Conservation (phyloP, 176 grass and related monocot species). For the Zizania latifolia region DNA sequence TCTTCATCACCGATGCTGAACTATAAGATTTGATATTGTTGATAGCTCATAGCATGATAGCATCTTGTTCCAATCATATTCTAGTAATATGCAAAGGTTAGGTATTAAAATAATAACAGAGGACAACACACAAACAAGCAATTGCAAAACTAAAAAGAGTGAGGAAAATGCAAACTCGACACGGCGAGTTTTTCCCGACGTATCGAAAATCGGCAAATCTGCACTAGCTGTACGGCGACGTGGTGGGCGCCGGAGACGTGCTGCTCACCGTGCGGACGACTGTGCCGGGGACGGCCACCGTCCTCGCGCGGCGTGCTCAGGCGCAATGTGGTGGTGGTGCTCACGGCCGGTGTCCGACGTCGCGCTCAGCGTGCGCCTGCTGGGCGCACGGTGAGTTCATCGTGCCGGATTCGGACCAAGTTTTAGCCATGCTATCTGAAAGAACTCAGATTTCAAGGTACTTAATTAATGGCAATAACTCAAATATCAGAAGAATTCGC, state of each 20-base stretch:
- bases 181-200: no score
- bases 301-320: slow-evolving; percentile 8
- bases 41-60: no score
- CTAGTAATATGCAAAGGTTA: no score
- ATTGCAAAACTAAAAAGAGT: no score
- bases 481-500: background rate
- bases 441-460: background rate
- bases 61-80: no score
- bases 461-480: background rate
- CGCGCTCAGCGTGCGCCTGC: background rate
- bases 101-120: no score
- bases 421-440: background rate
- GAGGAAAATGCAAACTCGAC: no score
- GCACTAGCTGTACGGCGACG: slow-evolving; percentile 18
- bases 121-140: no score
- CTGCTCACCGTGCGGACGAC: slow-evolving; percentile 1
- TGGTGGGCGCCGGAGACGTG: background rate
- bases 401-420: slow-evolving; percentile 7
- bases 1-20: no score
- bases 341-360: background rate
- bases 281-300: slow-evolving; percentile 6
- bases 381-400: background rate
- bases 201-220: no score
- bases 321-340: background rate
- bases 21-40: no score